Base-by-base conservation (phyloP, 1,284 basidiomycete species). In the Malassezia psittaci region DNA sequence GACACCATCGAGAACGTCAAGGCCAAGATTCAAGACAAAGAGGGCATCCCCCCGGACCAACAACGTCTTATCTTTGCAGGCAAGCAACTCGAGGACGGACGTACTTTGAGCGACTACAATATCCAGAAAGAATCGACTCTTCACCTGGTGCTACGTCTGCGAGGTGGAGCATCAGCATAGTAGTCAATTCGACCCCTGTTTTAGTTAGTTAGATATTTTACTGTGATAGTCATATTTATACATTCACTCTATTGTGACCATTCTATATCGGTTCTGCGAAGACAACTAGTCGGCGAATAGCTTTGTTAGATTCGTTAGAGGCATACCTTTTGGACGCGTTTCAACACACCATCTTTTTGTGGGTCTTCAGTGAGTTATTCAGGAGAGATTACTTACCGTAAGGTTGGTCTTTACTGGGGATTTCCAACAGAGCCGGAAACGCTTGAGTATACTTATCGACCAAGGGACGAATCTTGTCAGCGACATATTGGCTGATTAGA, bases 391-490 rank as follows among this genome's bases (percentile, higher is more conserved):
- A 40, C 59, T 15, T 51, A 77, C 76, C 77, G 57, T 78, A 78
- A 0, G 77, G 77, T 52, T 77, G 76, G 35, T 78, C 90, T 76
- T 93, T 93, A 51, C 87, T 88, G 16, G 94, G 94, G 63, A 98
- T 98, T 78, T 99, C 94, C 19, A 99, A 83, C 35, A 99, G 77
- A 0, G 94, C 90, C 19, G 94, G 94, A 79, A 99, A 99, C 0
- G 93, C 85, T 74, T 91, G 87, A 61, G 88, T 85, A 75, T 98
- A 98, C 65, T 85, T 85, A 77, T 99, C 94, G 15, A 98, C 89
- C 1, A 87, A 84, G 0, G 90, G 89, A 48, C 94, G 80, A 67
- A 99, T 99, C 80, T 88, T 89, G 79, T 98, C 94, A 63, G 77
- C 72, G 62, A 78, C 70, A 51, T 72, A 67, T 48, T 74, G 72